Evolutionary conservation across 805 yeast species (phyloP).

Genomic region (Candida patagonica): DNA sequence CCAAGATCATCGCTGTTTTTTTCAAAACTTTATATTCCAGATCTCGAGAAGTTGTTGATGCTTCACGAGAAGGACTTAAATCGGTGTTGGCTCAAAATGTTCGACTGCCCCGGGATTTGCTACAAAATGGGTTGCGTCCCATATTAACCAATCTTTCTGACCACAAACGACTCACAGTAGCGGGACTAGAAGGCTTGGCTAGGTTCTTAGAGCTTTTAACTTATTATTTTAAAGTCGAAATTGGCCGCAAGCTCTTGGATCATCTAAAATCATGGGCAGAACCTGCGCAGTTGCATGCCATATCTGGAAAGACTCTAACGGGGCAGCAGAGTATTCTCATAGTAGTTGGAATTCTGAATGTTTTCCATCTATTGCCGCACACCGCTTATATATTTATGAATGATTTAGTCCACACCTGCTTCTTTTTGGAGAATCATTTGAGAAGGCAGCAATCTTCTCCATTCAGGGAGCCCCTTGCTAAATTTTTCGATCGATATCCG

Average conservation of each 20-base stretch:
- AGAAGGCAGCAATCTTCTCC: constrained; percentile 84
- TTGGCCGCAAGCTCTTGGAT: constrained; percentile 85
- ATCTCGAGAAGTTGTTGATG: constrained; percentile 80
- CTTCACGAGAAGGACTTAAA: constrained; percentile 83
- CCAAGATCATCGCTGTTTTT: constrained; percentile 83
- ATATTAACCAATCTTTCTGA: constrained; percentile 93
- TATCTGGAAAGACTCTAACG: constrained; percentile 71
- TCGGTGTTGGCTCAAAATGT: constrained; percentile 77
- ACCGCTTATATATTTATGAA: constrained; percentile 89
- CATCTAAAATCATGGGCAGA: constrained; percentile 96
- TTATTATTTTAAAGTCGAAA: constrained; percentile 92
- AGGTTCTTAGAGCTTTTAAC: constrained; percentile 76
- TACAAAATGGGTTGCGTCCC: constrained; percentile 94
- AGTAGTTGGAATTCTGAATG: constrained; percentile 80
- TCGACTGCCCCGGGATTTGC: constrained; percentile 82
- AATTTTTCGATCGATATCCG: constrained; percentile 75
- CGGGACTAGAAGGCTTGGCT: constrained; percentile 87
- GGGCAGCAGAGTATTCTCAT: constrained; percentile 77
- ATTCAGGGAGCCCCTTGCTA: constrained; percentile 82
- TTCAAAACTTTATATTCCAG: constrained; percentile 85
- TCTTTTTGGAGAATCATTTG: constrained; percentile 69
- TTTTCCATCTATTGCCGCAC: constrained; percentile 85
- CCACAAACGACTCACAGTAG: constrained; percentile 78
- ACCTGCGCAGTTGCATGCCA: constrained; percentile 61
- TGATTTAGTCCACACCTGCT: constrained; percentile 67